Base-by-base conservation (phyloP, 2,329 filamentous ascomycete genomes). In the Aspergillus sp. region DNA sequence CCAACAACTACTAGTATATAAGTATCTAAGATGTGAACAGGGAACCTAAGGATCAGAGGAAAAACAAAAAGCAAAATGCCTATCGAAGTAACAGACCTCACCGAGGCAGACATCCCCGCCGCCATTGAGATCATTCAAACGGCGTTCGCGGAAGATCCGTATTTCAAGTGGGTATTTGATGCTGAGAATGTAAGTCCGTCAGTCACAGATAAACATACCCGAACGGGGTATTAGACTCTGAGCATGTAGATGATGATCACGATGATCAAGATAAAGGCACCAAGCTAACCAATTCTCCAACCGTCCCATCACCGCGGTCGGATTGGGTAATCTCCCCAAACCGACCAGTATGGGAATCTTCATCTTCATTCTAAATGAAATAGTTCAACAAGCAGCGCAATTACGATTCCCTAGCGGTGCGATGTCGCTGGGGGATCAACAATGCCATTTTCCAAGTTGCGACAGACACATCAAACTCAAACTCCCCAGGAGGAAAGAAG, bases 361-460 rank as follows among this genome's bases (percentile, higher is more conserved):
- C 23, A n/a, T 53, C 13, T 9, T 19, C 8, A 10, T 10, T 38
- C 5, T 17, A 30, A 43, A 17, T 15, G 15, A 23, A 6, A 63
- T 67, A 88, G 84, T 88, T 89, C 75, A 84, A 84, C 59, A 76
- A 81, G 10, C 69, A 78, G 57, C 82, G 88, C 25, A 91, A 91
- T 69, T 80, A 82, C 58, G 81, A 81, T 39, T 90, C 87, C 12
- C 80, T 91, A 8, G 82, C 81, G 0, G 84, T 89, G 2, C 84
- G 89, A 49, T 91, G 89, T 76, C 79, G 80, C 61, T 91, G 89
- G 89, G 89, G 89, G 12, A 91, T 91, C 71, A 80, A 84, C 30
- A 89, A 91, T 70, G 89, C 86, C 47, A 82, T 91, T 28, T 91
- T 91, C 76, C 85, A 89, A 66, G 87, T 91, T 58, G 89, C 88